A percentile compares a stretch with the other conserved stretches of the same genome.
phyloP scores from a whole-genome alignment of 2,329 filamentous ascomycete species.

The Pseudogymnoascus sp. region DNA sequence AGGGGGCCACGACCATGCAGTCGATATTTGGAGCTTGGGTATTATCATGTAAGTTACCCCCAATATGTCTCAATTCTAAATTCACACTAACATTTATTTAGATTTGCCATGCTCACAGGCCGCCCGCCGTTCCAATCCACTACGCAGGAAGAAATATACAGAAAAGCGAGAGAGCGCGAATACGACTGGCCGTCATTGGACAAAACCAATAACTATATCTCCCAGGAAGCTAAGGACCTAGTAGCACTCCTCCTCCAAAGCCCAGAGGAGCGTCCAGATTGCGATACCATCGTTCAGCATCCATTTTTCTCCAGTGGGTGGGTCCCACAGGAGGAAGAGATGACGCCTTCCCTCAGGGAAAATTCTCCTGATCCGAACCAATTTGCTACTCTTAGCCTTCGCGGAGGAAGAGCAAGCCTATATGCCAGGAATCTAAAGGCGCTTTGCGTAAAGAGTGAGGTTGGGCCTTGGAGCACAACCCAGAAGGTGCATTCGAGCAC shows the following conservation, averaged over 20 bases:
- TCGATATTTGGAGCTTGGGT: slow-evolving; percentile 96
- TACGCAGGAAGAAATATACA: slow-evolving; percentile 79
- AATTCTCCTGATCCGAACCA: slow-evolving; percentile 46
- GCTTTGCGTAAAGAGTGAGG: slow-evolving; percentile 48
- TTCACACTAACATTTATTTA: slow-evolving; percentile 31
- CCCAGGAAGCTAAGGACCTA: slow-evolving; percentile 65
- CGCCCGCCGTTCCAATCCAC: slow-evolving; percentile 94
- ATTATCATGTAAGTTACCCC: slow-evolving; percentile 70
- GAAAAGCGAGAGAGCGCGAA: slow-evolving; percentile 58
- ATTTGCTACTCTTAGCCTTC: slow-evolving; percentile 41
- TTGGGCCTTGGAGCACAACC: slow-evolving; percentile 45
- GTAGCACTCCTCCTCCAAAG: slow-evolving; percentile 69
- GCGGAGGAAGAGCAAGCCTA: slow-evolving; percentile 32
- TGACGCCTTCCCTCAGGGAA: slow-evolving; percentile 49
- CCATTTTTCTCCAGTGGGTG: slow-evolving; percentile 70
- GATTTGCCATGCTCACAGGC: slow-evolving; percentile 92
- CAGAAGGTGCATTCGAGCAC: slow-evolving; percentile 39
- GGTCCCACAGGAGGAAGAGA: slow-evolving; percentile 54
- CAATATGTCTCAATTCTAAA: slow-evolving; percentile 11
- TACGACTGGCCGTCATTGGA: slow-evolving; percentile 70
- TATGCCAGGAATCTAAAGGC: slow-evolving; percentile 43
- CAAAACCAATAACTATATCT: slow-evolving; percentile 60
- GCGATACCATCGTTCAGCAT: slow-evolving; percentile 71
- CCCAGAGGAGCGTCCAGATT: slow-evolving; percentile 64
- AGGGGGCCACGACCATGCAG: slow-evolving; percentile 93